Evolutionary conservation across 1,284 basidiomycete genomes (phyloP), one percentile per base, ranked within the genome.

Genomic region (Puccinia coronata): DNA sequence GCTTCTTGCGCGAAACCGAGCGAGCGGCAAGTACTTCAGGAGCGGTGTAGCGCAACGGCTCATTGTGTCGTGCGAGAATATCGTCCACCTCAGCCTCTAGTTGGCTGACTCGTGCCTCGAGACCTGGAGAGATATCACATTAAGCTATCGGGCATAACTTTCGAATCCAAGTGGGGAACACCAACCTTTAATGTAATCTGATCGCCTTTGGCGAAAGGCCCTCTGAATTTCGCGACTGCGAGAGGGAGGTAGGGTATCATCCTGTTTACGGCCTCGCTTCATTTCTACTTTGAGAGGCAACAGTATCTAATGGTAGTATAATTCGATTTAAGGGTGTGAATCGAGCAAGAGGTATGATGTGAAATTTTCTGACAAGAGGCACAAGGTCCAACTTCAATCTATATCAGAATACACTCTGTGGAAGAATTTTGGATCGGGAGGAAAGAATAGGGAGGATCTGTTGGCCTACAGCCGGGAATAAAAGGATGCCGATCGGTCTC

Each of bases 191-290:
- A 96, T 89, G 87, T 96, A 94, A 82, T 94, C 93, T 82, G 93
- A 93, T 84, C 94, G 91, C 83, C 95, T 89, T 36, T 94, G 93
- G 84, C 94, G 90, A 88, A 96, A 97, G 2, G 94, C 94, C 83
- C 94, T 89, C 87, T 97, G 94, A 43, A 96, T 94, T 86, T 96
- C 94, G 80, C 94, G 89, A 41, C 95, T 94, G 82, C 94, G 91
- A 85, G 95, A 95, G 49, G 94, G 94, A 83, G 94, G 94, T 55
- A 96, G 90, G 85, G 92, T 92, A 87, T 95, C 93, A 87, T 96
- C 95, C 86, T 93, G 90, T 86, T 95, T 95, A 85, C 94, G 91
- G 82, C 94, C 94, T 84, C 94, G 70, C 53, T 81, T 81, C 79
- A 81, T 81, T 31, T 23, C 36, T n/a, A 23, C 36, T 41, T 41